Evolutionary conservation across 2,329 filamentous ascomycete species (phyloP).

Genomic region (Venturiaceae sp.): DNA sequence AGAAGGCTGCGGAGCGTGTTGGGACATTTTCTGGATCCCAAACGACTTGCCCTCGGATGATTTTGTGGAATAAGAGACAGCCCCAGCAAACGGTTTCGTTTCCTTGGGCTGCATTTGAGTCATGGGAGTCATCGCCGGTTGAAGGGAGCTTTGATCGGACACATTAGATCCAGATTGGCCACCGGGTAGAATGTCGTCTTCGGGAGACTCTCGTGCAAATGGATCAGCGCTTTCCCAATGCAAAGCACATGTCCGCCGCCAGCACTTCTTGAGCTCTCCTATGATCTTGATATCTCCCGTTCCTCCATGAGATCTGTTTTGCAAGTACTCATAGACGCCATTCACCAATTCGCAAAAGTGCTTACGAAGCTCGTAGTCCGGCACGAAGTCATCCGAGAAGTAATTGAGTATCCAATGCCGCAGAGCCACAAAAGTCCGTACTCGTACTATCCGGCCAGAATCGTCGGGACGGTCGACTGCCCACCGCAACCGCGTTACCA

Average conservation of each 20-base stretch:
- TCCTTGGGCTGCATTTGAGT: not conserved
- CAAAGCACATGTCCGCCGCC: slow-evolving; percentile 79
- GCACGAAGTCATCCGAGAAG: slow-evolving; percentile 86
- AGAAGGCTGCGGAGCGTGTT: slow-evolving; percentile 7
- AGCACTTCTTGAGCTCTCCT: slow-evolving; percentile 91
- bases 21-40: not conserved
- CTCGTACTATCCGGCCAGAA: slow-evolving; percentile 84
- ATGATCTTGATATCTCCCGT: slow-evolving; percentile 74
- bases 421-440: slow-evolving; percentile 88
- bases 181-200: slow-evolving; percentile 64
- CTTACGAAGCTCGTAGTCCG: slow-evolving; percentile 61
- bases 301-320: slow-evolving; percentile 40
- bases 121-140: not conserved
- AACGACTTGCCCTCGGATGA: not conserved
- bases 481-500: slow-evolving; percentile 81
- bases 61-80: slow-evolving; percentile 2
- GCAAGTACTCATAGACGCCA: slow-evolving; percentile 42
- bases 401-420: slow-evolving; percentile 98
- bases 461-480: slow-evolving; percentile 72
- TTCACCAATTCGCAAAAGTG: slow-evolving; percentile 80
- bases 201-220: slow-evolving; percentile 45
- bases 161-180: slow-evolving; percentile 29
- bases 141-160: not conserved
- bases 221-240: slow-evolving; percentile 77
- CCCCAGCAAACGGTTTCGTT: not conserved